Evolutionary conservation across 768 basidiomycete genomes (phyloP), one percentile per base, ranked within the genome.

Genomic region (Amanita fuliginea): DNA sequence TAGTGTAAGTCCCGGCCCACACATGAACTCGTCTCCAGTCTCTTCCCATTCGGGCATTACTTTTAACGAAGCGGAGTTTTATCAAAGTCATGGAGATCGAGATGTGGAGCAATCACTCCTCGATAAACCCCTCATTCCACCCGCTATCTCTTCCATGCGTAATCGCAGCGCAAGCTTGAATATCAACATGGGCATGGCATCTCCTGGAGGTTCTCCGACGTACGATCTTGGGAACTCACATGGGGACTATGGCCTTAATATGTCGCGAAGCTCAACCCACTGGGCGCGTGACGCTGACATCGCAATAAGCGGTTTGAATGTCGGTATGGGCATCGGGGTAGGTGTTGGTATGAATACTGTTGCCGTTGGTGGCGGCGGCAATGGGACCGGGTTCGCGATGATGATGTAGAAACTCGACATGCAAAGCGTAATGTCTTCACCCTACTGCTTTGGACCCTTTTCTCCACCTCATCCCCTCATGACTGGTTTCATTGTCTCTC

Each of bases 331-430:
- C 13, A 53, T 54, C 34, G 56, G 51, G 4, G 51, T 54, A 46
- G 41, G 50, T 22, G 51, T 52, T 22, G 56, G 49, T 21, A 51
- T 52, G 47, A 52, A 52, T 34, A 4, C 47, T 44, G 55, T 56
- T 35, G 40, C 53, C n/a, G 53, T 54, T 28, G 55, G 55, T 21
- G 55, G 36, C 33, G 55, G 57, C 43, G 55, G 49, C 18, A 55
- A 49, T 19, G 58, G 58, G 28, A 53, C 53, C 21, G 54, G 56
- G 21, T 59, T 55, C 44, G 51, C 54, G 49, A 59, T 59, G 58
- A 59, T 59, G 58, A 51, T 59, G 50, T 59, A 51, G 54, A 46
- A 30, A 18, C 28, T 3, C 24, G 8, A 11, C 33, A 47, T 21
- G 26, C 47, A 43, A 49, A 50, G 24, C 49, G 10, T 2, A 21